Percentiles rank a stretch among this genome's conserved stretches.
phyloP scores from a whole-genome alignment of 2,329 filamentous ascomycete genomes.

The Neonectria punicea region DNA sequence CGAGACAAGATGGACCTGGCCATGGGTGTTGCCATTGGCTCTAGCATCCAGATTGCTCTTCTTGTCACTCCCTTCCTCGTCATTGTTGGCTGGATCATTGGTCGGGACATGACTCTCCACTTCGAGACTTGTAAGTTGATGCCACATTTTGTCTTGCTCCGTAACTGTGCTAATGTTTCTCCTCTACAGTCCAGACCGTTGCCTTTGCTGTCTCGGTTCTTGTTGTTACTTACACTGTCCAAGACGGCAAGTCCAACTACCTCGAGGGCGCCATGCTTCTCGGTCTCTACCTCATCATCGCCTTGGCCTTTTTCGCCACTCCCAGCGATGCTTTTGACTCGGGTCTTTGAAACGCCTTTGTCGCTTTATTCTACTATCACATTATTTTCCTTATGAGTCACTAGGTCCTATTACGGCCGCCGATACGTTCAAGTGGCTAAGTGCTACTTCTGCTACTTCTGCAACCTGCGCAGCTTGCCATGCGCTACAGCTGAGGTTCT shows the following conservation, averaged over 20 bases:
- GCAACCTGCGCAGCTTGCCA: background rate
- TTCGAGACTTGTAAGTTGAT: slow-evolving; percentile 70
- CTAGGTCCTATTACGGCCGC: background rate
- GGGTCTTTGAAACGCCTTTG: slow-evolving; percentile 29
- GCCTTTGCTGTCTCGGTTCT: slow-evolving; percentile 80
- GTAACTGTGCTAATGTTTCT: slow-evolving; percentile 27
- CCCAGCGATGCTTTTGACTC: slow-evolving; percentile 59
- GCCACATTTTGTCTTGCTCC: background rate
- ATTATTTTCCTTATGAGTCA: background rate
- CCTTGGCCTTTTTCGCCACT: slow-evolving; percentile 68
- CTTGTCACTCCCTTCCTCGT: slow-evolving; percentile 85
- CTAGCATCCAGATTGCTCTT: slow-evolving; percentile 84
- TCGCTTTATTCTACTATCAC: background rate
- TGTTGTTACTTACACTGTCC: slow-evolving; percentile 80
- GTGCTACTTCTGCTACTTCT: background rate
- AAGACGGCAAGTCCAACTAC: slow-evolving; percentile 87
- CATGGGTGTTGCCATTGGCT: slow-evolving; percentile 84
- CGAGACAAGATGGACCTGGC: slow-evolving; percentile 81
- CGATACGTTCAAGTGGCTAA: background rate
- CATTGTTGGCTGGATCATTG: slow-evolving; percentile 82
- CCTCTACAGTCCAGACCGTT: slow-evolving; percentile 72
- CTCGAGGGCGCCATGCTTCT: slow-evolving; percentile 79
- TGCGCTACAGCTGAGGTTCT: background rate
- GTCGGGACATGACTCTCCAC: slow-evolving; percentile 78
- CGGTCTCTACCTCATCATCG: slow-evolving; percentile 68